Evolutionary conservation across 176 grass and related monocot genomes (phyloP).

Genomic region (Oryza brachyantha): DNA sequence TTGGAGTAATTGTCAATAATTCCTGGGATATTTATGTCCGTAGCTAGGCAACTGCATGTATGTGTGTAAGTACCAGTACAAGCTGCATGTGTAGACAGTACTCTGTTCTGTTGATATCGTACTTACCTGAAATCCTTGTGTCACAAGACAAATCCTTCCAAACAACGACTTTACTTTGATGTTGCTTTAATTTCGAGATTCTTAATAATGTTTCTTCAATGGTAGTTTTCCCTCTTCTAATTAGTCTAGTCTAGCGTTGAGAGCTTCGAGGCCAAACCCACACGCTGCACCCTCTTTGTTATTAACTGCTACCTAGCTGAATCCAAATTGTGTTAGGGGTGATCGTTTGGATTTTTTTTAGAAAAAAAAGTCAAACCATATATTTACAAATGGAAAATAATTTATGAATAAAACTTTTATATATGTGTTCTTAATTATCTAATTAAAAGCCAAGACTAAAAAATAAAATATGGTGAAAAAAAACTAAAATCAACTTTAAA

Average conservation of each 20-base stretch:
- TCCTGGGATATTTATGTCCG: not conserved
- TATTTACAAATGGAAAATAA: too few species aligned
- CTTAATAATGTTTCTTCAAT: not conserved
- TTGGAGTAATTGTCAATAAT: not conserved
- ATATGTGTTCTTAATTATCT: too few species aligned
- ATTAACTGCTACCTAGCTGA: not conserved
- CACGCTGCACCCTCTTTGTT: not conserved
- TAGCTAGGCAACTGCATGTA: not conserved
- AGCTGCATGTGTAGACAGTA: not conserved
- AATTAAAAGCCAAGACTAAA: too few species aligned
- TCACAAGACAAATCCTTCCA: not conserved
- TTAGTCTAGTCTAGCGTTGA: too few species aligned
- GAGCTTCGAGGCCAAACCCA: not conserved
- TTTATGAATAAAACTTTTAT: too few species aligned
- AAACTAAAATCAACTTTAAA: too few species aligned
- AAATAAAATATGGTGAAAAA: too few species aligned
- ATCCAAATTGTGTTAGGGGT: too few species aligned
- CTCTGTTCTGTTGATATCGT: not conserved
- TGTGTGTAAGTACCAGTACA: not conserved
- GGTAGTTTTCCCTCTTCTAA: not conserved
- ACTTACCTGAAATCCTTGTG: not conserved
- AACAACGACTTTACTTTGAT: not conserved
- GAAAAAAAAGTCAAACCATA: too few species aligned
- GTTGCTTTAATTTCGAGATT: not conserved
- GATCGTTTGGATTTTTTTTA: too few species aligned